Conservation (phyloP, 805 yeast genomes). For the Kockiozyma suomiensis region DNA sequence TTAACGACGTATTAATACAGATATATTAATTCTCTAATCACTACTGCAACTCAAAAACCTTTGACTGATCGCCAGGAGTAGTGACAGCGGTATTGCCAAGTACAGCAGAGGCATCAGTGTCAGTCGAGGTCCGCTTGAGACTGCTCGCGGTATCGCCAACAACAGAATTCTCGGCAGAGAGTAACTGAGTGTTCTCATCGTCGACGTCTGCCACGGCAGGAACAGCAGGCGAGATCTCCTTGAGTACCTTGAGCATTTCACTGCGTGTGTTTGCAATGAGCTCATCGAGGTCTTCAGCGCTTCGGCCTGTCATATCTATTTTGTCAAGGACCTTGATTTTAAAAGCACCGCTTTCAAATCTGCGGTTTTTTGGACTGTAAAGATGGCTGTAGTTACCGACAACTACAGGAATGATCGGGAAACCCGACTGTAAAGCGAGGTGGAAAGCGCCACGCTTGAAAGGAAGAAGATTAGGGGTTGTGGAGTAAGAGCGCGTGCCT, state of each 20-base stretch:
- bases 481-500: conserved; percentile 87
- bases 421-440: conserved; percentile 86
- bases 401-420: conserved; percentile 87
- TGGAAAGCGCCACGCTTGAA: conserved; percentile 99
- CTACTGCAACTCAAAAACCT: conserved; percentile 8
- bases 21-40: not conserved
- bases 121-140: conserved; percentile 7
- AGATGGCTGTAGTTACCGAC: conserved; percentile 82
- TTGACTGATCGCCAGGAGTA: conserved; percentile 6
- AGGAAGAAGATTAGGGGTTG: conserved; percentile 70
- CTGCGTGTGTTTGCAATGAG: conserved; percentile 61
- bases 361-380: conserved; percentile 59
- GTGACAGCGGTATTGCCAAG: not conserved
- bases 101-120: conserved; percentile 6
- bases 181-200: not conserved
- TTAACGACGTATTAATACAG: not conserved
- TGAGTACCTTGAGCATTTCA: conserved; percentile 51
- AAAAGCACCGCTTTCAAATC: conserved; percentile 79
- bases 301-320: conserved; percentile 66
- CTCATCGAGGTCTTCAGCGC: conserved; percentile 68
- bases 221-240: conserved; percentile 22
- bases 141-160: not conserved
- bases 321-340: conserved; percentile 70
- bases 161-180: not conserved
- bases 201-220: conserved; percentile 2